Evolutionary conservation across 2,329 filamentous ascomycete genomes (phyloP).

Genomic region (Drechslerella dactyloides): DNA sequence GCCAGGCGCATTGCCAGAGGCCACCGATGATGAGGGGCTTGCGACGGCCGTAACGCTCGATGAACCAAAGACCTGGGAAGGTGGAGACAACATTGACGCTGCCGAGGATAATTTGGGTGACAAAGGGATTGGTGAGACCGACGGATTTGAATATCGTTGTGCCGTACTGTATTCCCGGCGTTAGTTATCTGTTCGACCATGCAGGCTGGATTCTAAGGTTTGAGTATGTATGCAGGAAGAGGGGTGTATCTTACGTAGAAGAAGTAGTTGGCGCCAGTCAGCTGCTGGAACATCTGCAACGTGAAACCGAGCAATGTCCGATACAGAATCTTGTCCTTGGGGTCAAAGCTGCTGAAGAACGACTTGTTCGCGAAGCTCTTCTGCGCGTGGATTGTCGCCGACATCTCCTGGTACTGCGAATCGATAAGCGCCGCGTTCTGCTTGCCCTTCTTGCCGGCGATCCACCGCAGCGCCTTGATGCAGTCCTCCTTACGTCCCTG

Average conservation of each 20-base stretch:
- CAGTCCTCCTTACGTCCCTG: conserved; percentile 52
- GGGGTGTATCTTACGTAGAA: conserved; percentile 48
- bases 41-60: conserved; percentile 72
- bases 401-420: conserved; percentile 63
- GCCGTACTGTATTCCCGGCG: conserved; percentile 65
- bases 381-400: conserved; percentile 63
- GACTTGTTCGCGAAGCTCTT: conserved; percentile 61
- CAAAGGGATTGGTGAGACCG: conserved; percentile 70
- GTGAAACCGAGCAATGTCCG: conserved; percentile 68
- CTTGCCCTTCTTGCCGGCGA: conserved; percentile 53
- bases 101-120: conserved; percentile 71
- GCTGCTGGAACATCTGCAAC: conserved; percentile 71
- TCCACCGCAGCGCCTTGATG: conserved; percentile 52
- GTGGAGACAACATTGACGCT: conserved; percentile 73
- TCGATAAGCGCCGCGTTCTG: conserved; percentile 52
- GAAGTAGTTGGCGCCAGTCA: conserved; percentile 63
- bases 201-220: not conserved
- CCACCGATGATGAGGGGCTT: conserved; percentile 71
- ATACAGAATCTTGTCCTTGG: conserved; percentile 69
- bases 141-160: conserved; percentile 71
- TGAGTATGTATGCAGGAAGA: not conserved
- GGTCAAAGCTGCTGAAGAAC: conserved; percentile 71
- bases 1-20: conserved; percentile 71
- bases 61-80: conserved; percentile 71
- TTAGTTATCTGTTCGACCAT: conserved; percentile 31